These are phyloP conservation scores for Amborella trichopoda DNA, from an alignment of 164 flowering plant genomes.

Conservation along the genomic window DNA sequence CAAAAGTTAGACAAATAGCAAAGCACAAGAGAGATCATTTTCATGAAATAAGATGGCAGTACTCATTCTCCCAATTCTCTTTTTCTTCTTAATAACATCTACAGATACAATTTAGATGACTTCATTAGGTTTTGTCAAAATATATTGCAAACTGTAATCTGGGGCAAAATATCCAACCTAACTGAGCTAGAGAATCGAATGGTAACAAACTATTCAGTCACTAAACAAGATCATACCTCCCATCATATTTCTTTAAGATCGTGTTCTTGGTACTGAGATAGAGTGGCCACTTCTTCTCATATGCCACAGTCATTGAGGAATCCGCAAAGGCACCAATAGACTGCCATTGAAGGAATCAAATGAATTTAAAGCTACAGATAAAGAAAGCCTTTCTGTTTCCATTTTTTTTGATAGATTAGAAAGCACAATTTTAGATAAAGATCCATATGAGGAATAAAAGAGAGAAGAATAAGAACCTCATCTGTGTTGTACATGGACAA, in stretches of 20 bases:
- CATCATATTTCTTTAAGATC: slow-evolving; percentile 95
- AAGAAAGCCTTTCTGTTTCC: neutral
- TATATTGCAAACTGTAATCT: too few relatives aligned
- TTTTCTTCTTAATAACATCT: too few relatives aligned
- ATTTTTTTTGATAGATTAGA: neutral
- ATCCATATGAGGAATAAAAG: neutral
- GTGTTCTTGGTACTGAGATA: slow-evolving; percentile 98
- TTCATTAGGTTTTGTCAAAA: too few relatives aligned
- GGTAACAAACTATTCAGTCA: too few relatives aligned
- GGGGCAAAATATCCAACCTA: too few relatives aligned
- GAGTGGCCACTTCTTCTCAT: slow-evolving; percentile 92
- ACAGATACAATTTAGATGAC: too few relatives aligned
- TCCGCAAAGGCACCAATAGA: slow-evolving; percentile 90
- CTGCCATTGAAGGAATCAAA: slow-evolving; percentile 23
- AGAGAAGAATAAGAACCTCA: slow-evolving; percentile 41
- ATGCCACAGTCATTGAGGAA: slow-evolving; percentile 84
- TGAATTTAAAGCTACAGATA: neutral
- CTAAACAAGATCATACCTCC: slow-evolving; percentile 44
- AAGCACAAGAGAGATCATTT: too few relatives aligned
- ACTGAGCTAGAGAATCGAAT: too few relatives aligned
- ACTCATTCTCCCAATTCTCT: too few relatives aligned
- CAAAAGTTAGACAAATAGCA: too few relatives aligned
- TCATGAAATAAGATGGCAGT: too few relatives aligned
- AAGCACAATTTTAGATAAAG: neutral
- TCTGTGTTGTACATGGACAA: slow-evolving; percentile 95